phyloP scores from a whole-genome alignment of 1,139 yeast species.

The Nakaseomyces bracarensis region DNA sequence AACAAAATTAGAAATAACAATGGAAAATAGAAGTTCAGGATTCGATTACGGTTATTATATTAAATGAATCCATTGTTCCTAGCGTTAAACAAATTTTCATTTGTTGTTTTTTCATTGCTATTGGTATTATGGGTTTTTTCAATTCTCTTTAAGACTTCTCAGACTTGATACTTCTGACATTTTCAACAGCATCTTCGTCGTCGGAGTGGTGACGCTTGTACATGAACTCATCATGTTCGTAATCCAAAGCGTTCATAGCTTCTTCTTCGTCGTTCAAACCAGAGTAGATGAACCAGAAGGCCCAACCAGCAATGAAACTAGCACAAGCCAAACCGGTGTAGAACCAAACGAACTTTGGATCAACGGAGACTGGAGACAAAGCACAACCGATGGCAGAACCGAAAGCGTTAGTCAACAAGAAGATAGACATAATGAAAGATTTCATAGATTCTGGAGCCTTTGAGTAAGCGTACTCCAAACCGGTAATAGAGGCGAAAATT shows the following conservation, averaged over 20 bases:
- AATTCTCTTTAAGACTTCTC: background rate
- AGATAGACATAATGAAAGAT: conserved; percentile 59
- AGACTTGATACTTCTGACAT: conserved; percentile 5
- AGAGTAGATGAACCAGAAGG: conserved; percentile 56
- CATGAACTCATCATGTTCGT: conserved; percentile 10
- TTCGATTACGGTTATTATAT: too few relatives aligned
- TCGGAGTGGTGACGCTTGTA: conserved; percentile 10
- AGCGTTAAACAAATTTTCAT: background rate
- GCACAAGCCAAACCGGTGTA: conserved; percentile 56
- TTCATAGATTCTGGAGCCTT: conserved; percentile 62
- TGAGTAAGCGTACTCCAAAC: conserved; percentile 63
- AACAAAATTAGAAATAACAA: background rate
- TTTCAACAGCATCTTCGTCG: conserved; percentile 12
- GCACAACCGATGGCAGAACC: conserved; percentile 73
- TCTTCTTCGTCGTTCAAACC: conserved; percentile 53
- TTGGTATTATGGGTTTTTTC: background rate
- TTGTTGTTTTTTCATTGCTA: background rate
- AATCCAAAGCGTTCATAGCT: conserved; percentile 50
- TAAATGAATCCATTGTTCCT: background rate
- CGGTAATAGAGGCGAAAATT: conserved; percentile 61
- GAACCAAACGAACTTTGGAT: conserved; percentile 64
- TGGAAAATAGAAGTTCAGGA: too few relatives aligned
- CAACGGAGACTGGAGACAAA: conserved; percentile 52
- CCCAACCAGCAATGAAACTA: conserved; percentile 49
- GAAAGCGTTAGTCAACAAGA: conserved; percentile 52